A percentile compares a stretch with the other conserved stretches of the same genome.
phyloP scores from a whole-genome alignment of 768 basidiomycete species.

The Mycena galopus region DNA sequence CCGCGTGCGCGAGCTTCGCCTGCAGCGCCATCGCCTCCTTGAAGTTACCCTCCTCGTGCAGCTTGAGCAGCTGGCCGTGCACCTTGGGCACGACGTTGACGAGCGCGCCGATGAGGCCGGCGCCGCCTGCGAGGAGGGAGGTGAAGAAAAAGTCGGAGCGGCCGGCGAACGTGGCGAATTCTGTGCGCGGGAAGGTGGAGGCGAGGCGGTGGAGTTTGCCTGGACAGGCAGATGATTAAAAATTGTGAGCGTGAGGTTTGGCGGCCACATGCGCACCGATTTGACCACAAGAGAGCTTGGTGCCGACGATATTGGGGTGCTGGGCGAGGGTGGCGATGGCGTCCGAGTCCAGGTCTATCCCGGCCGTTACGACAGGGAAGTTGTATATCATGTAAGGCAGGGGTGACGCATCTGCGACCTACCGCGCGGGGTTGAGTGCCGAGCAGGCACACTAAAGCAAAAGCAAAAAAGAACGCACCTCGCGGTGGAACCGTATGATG shows the following conservation, averaged over 20 bases:
- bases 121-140: slow-evolving; percentile 70
- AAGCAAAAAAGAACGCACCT: slow-evolving; percentile 52
- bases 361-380: slow-evolving; percentile 85
- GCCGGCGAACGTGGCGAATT: slow-evolving; percentile 83
- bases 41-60: slow-evolving; percentile 66
- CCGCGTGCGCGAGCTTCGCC: slow-evolving; percentile 71
- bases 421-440: slow-evolving; percentile 27
- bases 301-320: slow-evolving; percentile 90
- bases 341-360: slow-evolving; percentile 89
- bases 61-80: slow-evolving; percentile 62
- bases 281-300: slow-evolving; percentile 87
- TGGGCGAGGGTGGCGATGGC: slow-evolving; percentile 73
- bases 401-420: slow-evolving; percentile 32
- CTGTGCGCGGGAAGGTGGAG: slow-evolving; percentile 62
- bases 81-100: slow-evolving; percentile 73
- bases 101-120: slow-evolving; percentile 75
- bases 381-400: slow-evolving; percentile 77
- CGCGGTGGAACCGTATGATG: slow-evolving; percentile 75
- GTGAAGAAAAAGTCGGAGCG: slow-evolving; percentile 78
- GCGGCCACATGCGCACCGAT: slow-evolving; percentile 69
- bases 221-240: no score
- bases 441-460: no score
- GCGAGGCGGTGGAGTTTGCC: slow-evolving; percentile 81
- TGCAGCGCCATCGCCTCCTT: slow-evolving; percentile 74
- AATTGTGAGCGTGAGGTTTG: neutral